phyloP scores from a whole-genome alignment of 352 stramenopile genomes.

The Phytophthora tubulina region DNA sequence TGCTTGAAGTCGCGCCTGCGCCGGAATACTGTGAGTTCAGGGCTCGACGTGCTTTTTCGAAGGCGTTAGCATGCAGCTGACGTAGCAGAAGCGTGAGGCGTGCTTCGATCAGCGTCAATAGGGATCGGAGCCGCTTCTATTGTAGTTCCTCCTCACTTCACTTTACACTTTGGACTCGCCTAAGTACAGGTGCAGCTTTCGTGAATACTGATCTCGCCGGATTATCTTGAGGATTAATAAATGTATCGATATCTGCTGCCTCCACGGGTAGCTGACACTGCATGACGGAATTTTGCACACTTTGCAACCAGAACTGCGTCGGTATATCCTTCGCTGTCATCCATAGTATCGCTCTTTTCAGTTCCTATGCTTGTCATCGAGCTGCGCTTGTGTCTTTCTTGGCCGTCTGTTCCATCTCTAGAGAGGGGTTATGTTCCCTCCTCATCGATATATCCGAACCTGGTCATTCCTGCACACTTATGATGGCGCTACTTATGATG shows the following conservation, averaged over 20 bases:
- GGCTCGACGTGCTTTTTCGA: no score
- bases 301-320: constrained; percentile 69
- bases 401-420: constrained; percentile 47
- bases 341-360: constrained; percentile 35
- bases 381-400: constrained; percentile 19
- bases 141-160: constrained; percentile 49
- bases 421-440: constrained; percentile 56
- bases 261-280: constrained; percentile 63
- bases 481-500: constrained; percentile 68
- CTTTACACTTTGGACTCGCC: constrained; percentile 40
- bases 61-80: no score
- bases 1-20: no score
- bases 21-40: no score
- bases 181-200: constrained; percentile 33
- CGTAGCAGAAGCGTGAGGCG: no score
- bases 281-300: constrained; percentile 73
- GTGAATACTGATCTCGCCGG: constrained; percentile 13
- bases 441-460: constrained; percentile 51
- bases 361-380: constrained; percentile 26
- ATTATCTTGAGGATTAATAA: constrained; percentile 19
- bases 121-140: constrained; percentile 46
- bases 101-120: constrained; percentile 63
- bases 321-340: constrained; percentile 54
- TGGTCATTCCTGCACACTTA: constrained; percentile 52
- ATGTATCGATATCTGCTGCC: constrained; percentile 41